Conservation (phyloP, 495 filamentous ascomycete species). For the Aspergillus ostianus region DNA sequence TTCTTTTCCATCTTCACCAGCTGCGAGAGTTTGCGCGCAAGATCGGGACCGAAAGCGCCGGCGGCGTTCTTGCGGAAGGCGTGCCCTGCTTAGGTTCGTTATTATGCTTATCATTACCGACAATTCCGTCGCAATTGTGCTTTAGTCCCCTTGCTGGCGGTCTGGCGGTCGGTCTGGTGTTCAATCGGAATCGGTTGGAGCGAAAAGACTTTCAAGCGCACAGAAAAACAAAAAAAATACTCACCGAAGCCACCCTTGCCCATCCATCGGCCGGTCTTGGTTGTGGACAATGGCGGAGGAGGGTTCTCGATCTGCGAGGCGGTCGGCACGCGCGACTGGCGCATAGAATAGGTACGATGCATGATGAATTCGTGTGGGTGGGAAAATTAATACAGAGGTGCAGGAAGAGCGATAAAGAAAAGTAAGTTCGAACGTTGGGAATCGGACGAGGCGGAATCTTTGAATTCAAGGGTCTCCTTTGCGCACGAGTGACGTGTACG, state of each 20-base stretch:
- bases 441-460: constrained; percentile 19
- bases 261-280: constrained; percentile 86
- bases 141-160: neutral
- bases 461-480: constrained; percentile 19
- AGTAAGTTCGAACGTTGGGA: constrained; percentile 7
- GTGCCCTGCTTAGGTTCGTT: constrained; percentile 63
- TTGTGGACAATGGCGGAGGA: constrained; percentile 84
- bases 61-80: constrained; percentile 86
- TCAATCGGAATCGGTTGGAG: constrained; percentile 12
- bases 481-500: constrained; percentile 45
- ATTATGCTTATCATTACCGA: constrained; percentile 26
- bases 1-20: constrained; percentile 99
- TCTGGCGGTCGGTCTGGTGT: neutral
- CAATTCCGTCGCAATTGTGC: constrained; percentile 5
- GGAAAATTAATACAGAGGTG: constrained; percentile 6
- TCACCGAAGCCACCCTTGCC: constrained; percentile 81
- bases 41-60: constrained; percentile 92
- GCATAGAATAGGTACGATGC: constrained; percentile 99
- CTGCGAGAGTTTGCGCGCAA: constrained; percentile 94
- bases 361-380: constrained; percentile 43
- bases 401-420: constrained; percentile 17
- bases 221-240: constrained; percentile 28
- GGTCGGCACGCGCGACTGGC: constrained; percentile 90
- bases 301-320: constrained; percentile 88
- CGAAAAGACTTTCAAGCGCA: neutral